These are phyloP conservation scores for Trypanosoma congolense DNA, from an alignment of 208 protist species.

Conservation along the genomic window DNA sequence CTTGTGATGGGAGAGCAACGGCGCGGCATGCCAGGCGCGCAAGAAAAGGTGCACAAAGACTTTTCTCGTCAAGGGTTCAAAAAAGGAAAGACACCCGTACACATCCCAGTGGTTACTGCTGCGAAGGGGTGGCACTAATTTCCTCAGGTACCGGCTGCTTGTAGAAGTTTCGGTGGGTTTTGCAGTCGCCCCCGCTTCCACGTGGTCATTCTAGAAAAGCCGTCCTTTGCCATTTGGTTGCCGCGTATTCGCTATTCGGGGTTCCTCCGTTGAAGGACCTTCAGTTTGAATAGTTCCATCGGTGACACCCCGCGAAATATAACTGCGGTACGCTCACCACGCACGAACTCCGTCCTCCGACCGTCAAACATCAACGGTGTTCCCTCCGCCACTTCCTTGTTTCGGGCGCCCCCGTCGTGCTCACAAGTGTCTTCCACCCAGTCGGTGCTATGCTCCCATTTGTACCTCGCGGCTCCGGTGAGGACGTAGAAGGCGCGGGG, in stretches of 20 bases:
- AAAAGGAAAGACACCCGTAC: too few species aligned
- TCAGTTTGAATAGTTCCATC: constrained; percentile 47
- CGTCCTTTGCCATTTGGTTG: too few species aligned
- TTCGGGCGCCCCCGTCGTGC: constrained; percentile 57
- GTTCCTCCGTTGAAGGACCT: neutral
- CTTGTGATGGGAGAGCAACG: too few species aligned
- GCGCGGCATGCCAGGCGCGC: too few species aligned
- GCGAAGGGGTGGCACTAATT: too few species aligned
- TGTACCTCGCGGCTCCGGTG: constrained; percentile 67
- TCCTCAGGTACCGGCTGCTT: too few species aligned
- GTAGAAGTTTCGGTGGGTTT: too few species aligned
- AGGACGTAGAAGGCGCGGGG: constrained; percentile 71
- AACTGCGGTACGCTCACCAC: constrained; percentile 62
- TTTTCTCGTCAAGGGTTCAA: too few species aligned
- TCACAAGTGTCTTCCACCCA: constrained; percentile 72
- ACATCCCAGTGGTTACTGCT: too few species aligned
- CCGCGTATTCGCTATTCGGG: neutral
- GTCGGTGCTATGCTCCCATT: constrained; percentile 84
- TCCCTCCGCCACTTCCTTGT: constrained; percentile 46
- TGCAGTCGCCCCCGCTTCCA: too few species aligned
- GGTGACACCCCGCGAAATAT: constrained; percentile 81
- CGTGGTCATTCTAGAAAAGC: too few species aligned
- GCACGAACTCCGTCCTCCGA: constrained; percentile 34
- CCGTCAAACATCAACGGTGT: constrained; percentile 69
- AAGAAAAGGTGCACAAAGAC: too few species aligned